These are phyloP conservation scores for Actinomortierella ambigua DNA, from an alignment of 371 early-diverging fungal species.

Conservation along the genomic window DNA sequence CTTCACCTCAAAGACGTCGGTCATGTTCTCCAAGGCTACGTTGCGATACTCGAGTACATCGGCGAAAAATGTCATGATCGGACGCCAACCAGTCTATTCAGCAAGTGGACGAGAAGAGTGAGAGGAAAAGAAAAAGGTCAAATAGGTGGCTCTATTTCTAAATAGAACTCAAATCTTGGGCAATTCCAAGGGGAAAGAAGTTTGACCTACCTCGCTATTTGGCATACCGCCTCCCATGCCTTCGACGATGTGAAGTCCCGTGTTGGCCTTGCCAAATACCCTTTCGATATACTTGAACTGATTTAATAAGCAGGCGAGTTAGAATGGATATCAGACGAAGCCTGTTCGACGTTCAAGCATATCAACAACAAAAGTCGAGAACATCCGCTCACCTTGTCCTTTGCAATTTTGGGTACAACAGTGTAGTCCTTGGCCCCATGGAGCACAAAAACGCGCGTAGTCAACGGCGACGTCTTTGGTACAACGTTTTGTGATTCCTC, in stretches of 20 bases:
- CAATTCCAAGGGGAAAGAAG: background rate
- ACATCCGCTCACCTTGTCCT: constrained; percentile 48
- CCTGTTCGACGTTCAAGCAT: background rate
- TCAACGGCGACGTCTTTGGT: constrained; percentile 7
- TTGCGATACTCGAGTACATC: constrained; percentile 54
- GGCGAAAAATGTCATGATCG: constrained; percentile 60
- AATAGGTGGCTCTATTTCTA: background rate
- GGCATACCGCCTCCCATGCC: constrained; percentile 61
- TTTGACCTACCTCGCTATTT: constrained; percentile 35
- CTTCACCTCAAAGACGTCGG: constrained; percentile 58
- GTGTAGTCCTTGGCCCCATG: constrained; percentile 60
- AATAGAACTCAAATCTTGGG: background rate
- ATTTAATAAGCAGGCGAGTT: background rate
- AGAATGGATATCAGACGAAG: background rate
- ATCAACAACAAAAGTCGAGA: background rate
- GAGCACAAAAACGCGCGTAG: constrained; percentile 52
- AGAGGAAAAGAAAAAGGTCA: background rate
- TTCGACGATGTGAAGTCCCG: constrained; percentile 19
- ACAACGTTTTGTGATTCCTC: constrained; percentile 47
- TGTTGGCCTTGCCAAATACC: constrained; percentile 20
- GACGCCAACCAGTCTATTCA: constrained; percentile 48
- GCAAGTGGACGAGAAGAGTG: background rate
- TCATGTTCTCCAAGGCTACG: constrained; percentile 53
- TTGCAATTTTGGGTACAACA: constrained; percentile 48
- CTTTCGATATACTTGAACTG: constrained; percentile 28